Evolutionary conservation across 768 basidiomycete genomes (phyloP).

Genomic region (Kwoniella dejecticola): DNA sequence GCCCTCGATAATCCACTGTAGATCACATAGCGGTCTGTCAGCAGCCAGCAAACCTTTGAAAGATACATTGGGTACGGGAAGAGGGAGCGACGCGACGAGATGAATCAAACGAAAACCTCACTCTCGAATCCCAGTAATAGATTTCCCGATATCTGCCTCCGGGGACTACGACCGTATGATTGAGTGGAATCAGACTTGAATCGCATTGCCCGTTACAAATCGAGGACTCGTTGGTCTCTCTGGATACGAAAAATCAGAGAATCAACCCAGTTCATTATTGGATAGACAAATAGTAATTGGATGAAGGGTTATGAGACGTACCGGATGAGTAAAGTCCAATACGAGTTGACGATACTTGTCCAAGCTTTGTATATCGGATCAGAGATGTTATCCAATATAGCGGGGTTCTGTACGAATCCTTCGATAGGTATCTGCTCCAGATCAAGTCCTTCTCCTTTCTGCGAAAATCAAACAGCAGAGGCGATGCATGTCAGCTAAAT

Average conservation of each 20-base stretch:
- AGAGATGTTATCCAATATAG: conserved; percentile 70
- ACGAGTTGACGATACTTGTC: conserved; percentile 75
- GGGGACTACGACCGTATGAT: conserved; percentile 87
- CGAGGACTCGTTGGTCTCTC: conserved; percentile 68
- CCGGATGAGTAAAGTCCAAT: conserved; percentile 76
- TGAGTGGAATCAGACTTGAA: conserved; percentile 82
- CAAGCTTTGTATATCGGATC: conserved; percentile 72
- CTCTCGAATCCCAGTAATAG: conserved; percentile 53
- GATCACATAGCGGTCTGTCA: background rate
- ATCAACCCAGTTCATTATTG: no score
- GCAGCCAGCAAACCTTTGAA: background rate
- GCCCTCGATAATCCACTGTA: conserved; percentile 62
- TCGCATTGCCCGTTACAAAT: conserved; percentile 72
- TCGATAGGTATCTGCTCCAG: conserved; percentile 66
- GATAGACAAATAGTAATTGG: no score
- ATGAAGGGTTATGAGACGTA: conserved; percentile 26
- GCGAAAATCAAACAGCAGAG: conserved; percentile 3
- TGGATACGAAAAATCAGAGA: conserved; percentile 8
- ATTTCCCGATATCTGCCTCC: conserved; percentile 69
- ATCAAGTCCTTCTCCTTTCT: conserved; percentile 79
- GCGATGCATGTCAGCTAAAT: no score
- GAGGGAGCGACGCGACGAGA: no score
- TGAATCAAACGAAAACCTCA: no score
- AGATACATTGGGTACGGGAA: no score
- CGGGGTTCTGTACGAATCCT: conserved; percentile 66